Conservation (phyloP, 306 rosid genomes). For the Prunus kanzakura region DNA sequence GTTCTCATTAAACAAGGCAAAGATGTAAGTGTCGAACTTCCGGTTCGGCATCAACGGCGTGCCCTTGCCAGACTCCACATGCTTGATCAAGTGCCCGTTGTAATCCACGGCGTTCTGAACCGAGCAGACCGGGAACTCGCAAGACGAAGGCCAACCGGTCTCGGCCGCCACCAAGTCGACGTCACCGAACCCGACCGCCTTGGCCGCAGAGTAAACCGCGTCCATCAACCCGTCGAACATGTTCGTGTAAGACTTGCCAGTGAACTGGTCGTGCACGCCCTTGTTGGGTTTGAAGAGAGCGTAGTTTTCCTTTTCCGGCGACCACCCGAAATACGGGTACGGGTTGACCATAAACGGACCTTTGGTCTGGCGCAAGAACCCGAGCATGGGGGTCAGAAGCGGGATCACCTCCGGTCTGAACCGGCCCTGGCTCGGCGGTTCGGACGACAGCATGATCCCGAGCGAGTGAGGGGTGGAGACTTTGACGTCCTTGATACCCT, state of each 20-base stretch:
- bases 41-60: constrained; percentile 91
- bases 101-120: constrained; percentile 47
- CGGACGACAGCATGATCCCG: constrained; percentile 48
- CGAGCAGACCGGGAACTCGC: constrained; percentile 74
- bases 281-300: constrained; percentile 58
- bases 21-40: constrained; percentile 61
- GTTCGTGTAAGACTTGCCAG: constrained; percentile 57
- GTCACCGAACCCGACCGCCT: constrained; percentile 53
- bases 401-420: constrained; percentile 55
- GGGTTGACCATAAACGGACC: constrained; percentile 89
- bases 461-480: constrained; percentile 77
- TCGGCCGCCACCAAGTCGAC: constrained; percentile 62
- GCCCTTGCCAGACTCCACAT: constrained; percentile 53
- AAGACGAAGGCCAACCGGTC: constrained; percentile 86
- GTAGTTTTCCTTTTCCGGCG: constrained; percentile 48
- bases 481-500: constrained; percentile 66
- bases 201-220: constrained; percentile 65
- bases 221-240: constrained; percentile 73
- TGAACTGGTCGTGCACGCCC: constrained; percentile 49
- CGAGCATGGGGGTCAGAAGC: constrained; percentile 55
- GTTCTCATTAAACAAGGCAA: constrained; percentile 75
- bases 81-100: constrained; percentile 47
- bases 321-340: constrained; percentile 76
- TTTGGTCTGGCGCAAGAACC: constrained; percentile 46
- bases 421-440: constrained; percentile 67